These are phyloP conservation scores for Symbiodinium pilosum DNA, from an alignment of 73 alveolate genomes.

Conservation along the genomic window DNA sequence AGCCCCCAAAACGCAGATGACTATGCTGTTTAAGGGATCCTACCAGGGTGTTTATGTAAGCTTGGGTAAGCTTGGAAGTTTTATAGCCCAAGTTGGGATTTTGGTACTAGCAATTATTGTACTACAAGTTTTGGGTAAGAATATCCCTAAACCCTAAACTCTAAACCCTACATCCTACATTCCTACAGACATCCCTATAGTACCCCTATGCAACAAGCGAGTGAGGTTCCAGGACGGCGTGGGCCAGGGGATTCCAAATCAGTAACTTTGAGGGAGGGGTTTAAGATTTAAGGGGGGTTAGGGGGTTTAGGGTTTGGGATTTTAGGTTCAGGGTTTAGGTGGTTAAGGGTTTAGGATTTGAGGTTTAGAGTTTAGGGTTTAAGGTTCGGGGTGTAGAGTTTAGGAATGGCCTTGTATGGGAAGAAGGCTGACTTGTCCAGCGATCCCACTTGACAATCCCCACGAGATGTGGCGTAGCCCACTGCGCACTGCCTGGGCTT, in stretches of 20 bases:
- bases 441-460: constrained; percentile 36
- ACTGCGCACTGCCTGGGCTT: constrained; percentile 72
- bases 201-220: not conserved
- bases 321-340: not conserved
- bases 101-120: too few relatives aligned
- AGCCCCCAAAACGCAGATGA: too few relatives aligned
- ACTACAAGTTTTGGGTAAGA: too few relatives aligned
- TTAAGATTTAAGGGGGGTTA: not conserved
- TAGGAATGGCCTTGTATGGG: constrained; percentile 18
- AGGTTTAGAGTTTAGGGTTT: not conserved
- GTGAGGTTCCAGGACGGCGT: not conserved
- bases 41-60: too few relatives aligned
- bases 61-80: too few relatives aligned
- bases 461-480: constrained; percentile 80
- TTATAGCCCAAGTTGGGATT: too few relatives aligned
- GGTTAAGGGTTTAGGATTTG: not conserved
- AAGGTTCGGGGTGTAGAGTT: not conserved
- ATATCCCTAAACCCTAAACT: not conserved
- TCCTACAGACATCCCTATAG: not conserved
- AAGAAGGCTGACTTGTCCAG: constrained; percentile 37
- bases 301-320: not conserved
- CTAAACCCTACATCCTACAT: not conserved
- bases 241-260: too few relatives aligned
- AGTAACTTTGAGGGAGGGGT: not conserved
- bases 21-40: too few relatives aligned